Evolutionary conservation across 139 green algal genomes (phyloP).

Genomic region (Coccomyxa sp.): DNA sequence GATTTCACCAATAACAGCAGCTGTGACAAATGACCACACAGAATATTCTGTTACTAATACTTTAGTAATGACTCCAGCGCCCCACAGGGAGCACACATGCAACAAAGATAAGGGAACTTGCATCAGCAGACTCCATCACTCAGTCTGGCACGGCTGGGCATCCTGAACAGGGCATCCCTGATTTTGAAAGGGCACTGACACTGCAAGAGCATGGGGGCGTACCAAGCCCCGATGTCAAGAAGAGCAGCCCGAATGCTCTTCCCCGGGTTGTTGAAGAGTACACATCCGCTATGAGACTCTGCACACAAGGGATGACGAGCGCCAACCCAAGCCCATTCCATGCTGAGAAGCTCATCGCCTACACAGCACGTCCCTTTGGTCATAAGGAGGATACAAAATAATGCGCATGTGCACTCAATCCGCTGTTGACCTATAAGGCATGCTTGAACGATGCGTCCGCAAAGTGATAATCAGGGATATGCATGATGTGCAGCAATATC

Average conservation of each 20-base stretch:
- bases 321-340: constrained; percentile 66
- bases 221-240: constrained; percentile 3
- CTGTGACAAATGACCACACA: background rate
- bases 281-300: constrained; percentile 61
- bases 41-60: background rate
- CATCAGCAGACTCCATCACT: too few relatives aligned
- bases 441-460: too few relatives aligned
- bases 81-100: background rate
- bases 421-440: too few relatives aligned
- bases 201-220: too few relatives aligned
- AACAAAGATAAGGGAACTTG: background rate
- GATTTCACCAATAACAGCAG: too few relatives aligned
- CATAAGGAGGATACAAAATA: too few relatives aligned
- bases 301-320: constrained; percentile 59
- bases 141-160: too few relatives aligned
- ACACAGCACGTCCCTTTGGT: constrained; percentile 4
- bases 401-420: too few relatives aligned
- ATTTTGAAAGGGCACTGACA: too few relatives aligned
- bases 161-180: too few relatives aligned
- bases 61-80: background rate
- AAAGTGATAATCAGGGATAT: too few relatives aligned
- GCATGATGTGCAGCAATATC: too few relatives aligned
- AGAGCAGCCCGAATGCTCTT: constrained; percentile 49
- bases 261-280: constrained; percentile 41
- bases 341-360: constrained; percentile 39